Base-by-base conservation (phyloP, 306 rosid genomes). In the Glycyrrhiza uralensis region DNA sequence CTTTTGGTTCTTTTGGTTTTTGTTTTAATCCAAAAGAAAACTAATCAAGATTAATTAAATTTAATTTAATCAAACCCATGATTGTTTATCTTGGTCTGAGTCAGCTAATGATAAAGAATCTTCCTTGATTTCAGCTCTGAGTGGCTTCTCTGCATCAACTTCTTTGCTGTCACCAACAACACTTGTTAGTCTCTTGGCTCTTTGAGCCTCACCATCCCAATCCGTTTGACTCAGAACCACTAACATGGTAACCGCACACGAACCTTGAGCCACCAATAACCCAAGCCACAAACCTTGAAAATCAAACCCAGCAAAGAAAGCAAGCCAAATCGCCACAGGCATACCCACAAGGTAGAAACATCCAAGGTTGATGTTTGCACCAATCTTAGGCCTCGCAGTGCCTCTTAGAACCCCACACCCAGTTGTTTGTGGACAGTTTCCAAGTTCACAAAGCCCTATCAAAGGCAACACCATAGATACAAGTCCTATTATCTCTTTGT, bases 331-430 rank as follows among this genome's bases (percentile, higher is more conserved):
- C 1, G 99, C 95, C 79, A 89, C 86, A 2, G 99, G 99, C 96
- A 78, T 88, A 72, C 99, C 99, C 19, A 95, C 96, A n/a, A 88
- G 63, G 66, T 95, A 95, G 76, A 95, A 95, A 71, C 96, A 85
- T 1, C 91, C 92, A 67, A 95, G 65, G 70, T 95, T 95, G 13
- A 95, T 88, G 17, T 85, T 81, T 3, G 99, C 99, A 1, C 95
- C 99, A 0, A 82, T 83, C 75, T 84, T 95, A 0, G 96, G 96
- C 84, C 97, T 80, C 15, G 99, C 99, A 0, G 96, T 91, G 5
- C 99, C 97, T 62, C 99, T 87, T 28, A 95, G 66, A 1, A 91
- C 97, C n/a, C 99, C 99, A 51, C 99, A 91, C 2, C 97, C 97
- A 0, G 97, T 88, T 18, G 99, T 95, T 41, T 95, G 97, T 3